A percentile compares a stretch with the other conserved stretches of the same genome.
These are phyloP conservation scores for Chaetomium fimeti DNA, from an alignment of 495 filamentous ascomycete species.

Conservation along the genomic window DNA sequence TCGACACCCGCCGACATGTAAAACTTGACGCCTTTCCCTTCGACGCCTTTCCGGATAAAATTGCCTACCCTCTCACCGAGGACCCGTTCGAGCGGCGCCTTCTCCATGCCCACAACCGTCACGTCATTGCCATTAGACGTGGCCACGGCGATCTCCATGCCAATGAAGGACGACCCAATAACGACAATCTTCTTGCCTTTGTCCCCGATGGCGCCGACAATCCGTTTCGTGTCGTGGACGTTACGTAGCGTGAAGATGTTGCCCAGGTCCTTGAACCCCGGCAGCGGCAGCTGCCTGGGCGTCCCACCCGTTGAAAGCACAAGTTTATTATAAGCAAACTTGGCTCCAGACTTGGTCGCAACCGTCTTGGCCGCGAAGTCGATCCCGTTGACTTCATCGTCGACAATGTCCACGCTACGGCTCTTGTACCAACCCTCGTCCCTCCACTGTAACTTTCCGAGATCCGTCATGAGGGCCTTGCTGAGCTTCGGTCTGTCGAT, in stretches of 20 bases:
- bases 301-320: conserved; percentile 84
- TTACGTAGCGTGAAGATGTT: conserved; percentile 84
- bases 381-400: conserved; percentile 70
- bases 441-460: conserved; percentile 71
- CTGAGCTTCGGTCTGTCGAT: conserved; percentile 95
- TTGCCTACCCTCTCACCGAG: conserved; percentile 80
- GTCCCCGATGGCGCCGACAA: conserved; percentile 73
- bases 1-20: conserved; percentile 75
- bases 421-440: conserved; percentile 73
- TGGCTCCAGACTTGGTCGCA: conserved; percentile 66
- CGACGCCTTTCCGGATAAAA: conserved; percentile 71
- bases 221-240: conserved; percentile 70
- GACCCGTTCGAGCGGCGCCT: conserved; percentile 78
- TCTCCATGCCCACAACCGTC: conserved; percentile 92
- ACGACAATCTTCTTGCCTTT: conserved; percentile 90
- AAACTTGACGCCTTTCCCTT: conserved; percentile 86
- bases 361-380: conserved; percentile 74
- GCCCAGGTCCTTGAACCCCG: conserved; percentile 78
- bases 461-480: conserved; percentile 87
- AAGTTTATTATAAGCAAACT: conserved; percentile 77
- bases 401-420: conserved; percentile 67
- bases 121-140: conserved; percentile 72
- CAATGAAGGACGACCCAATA: conserved; percentile 88
- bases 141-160: conserved; percentile 90
- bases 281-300: conserved; percentile 73